These are phyloP conservation scores for Wallacemonas sp. DNA, from an alignment of 208 protist genomes.

Conservation along the genomic window DNA sequence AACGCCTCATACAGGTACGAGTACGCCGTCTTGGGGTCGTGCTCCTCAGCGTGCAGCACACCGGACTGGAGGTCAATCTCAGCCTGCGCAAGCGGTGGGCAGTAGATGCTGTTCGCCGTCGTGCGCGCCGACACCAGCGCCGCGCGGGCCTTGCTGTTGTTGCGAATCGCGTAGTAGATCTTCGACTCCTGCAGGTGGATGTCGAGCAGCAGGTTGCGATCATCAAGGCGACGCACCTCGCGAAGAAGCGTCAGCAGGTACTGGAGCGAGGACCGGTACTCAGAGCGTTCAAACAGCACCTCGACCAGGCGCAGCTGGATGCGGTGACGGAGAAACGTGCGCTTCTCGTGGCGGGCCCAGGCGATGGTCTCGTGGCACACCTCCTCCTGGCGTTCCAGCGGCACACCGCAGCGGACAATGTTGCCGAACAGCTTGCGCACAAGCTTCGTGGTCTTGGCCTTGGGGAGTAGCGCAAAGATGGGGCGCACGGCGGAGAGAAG, in stretches of 20 bases:
- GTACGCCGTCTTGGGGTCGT: constrained; percentile 98
- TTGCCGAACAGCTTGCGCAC: constrained; percentile 88
- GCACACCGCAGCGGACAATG: constrained; percentile 79
- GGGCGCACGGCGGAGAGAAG: constrained; percentile 64
- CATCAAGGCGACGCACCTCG: constrained; percentile 97
- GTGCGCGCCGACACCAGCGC: constrained; percentile 97
- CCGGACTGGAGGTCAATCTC: constrained; percentile 97
- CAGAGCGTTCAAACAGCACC: constrained; percentile 90
- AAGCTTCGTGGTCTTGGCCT: constrained; percentile 93
- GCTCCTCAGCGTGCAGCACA: constrained; percentile 97
- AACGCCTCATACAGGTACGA: constrained; percentile 99
- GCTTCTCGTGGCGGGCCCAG: constrained; percentile 95
- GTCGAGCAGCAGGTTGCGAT: constrained; percentile 97
- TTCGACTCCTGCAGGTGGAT: constrained; percentile 97
- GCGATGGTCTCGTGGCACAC: constrained; percentile 95
- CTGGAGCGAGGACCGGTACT: constrained; percentile 80
- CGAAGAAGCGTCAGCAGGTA: constrained; percentile 82
- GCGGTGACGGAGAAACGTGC: constrained; percentile 97
- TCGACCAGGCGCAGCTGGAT: constrained; percentile 94
- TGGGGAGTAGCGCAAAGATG: constrained; percentile 86
- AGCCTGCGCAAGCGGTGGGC: constrained; percentile 96
- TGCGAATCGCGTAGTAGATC: constrained; percentile 94
- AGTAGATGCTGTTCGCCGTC: constrained; percentile 98
- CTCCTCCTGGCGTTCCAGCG: constrained; percentile 80
- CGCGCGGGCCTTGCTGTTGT: constrained; percentile 93